Percentiles rank a stretch among this genome's conserved stretches.
Conservation (phyloP, 257 asterid species). For the Petunia secreta region DNA sequence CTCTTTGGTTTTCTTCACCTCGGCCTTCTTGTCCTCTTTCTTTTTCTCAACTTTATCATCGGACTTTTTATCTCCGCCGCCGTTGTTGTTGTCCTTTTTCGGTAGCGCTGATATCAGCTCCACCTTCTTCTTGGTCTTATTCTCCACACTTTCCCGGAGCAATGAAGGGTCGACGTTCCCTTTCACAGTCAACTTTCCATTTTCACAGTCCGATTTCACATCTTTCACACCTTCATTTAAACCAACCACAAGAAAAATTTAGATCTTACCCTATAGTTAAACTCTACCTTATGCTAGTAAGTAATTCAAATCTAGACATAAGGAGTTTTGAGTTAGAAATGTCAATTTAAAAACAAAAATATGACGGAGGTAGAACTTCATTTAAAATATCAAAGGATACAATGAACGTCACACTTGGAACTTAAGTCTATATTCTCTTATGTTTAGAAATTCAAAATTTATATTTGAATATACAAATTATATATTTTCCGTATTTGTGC, state of each 20-base stretch:
- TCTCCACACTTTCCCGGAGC: slow-evolving; percentile 35
- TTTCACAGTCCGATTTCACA: slow-evolving; percentile 33
- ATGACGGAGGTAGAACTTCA: too few species aligned
- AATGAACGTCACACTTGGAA: too few species aligned
- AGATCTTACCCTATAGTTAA: neutral
- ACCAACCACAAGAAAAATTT: neutral
- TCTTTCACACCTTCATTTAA: slow-evolving; percentile 32
- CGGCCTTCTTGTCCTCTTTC: slow-evolving; percentile 38
- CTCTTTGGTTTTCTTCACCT: slow-evolving; percentile 45
- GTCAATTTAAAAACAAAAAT: neutral
- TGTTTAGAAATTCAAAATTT: too few species aligned
- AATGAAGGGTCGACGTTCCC: slow-evolving; percentile 37
- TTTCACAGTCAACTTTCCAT: slow-evolving; percentile 30
- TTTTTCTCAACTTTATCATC: slow-evolving; percentile 40
- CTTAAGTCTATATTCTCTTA: too few species aligned
- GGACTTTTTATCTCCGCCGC: slow-evolving; percentile 42
- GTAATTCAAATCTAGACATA: neutral
- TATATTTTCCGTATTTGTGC: too few species aligned
- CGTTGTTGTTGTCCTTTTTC: slow-evolving; percentile 30
- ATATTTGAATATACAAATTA: too few species aligned
- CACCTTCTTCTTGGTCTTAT: slow-evolving; percentile 39
- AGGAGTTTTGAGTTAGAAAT: neutral
- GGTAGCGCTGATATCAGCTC: slow-evolving; percentile 35
- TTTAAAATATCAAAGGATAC: too few species aligned
- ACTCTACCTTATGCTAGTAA: neutral